Evolutionary conservation across 2,329 filamentous ascomycete genomes (phyloP).

Genomic region (Botrytis elliptica): DNA sequence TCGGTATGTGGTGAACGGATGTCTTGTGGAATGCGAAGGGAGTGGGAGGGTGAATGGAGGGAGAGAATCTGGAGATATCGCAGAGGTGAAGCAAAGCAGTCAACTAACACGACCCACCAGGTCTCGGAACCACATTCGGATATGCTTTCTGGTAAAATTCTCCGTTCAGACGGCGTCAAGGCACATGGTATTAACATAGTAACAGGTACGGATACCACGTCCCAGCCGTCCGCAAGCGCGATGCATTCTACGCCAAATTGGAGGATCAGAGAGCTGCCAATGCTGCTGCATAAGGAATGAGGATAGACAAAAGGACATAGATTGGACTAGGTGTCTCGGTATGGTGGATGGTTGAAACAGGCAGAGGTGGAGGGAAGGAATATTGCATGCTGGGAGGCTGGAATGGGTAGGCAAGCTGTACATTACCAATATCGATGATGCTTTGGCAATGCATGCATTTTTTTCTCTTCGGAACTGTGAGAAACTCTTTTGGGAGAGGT

Average conservation of each 20-base stretch:
- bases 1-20: constrained; percentile 45
- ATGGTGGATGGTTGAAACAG: neutral
- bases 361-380: neutral
- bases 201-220: constrained; percentile 45
- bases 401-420: constrained; percentile 34
- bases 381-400: constrained; percentile 7
- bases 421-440: constrained; percentile 35
- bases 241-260: constrained; percentile 44
- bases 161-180: neutral
- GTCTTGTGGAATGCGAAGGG: neutral
- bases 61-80: neutral
- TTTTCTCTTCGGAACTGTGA: neutral
- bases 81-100: constrained; percentile 14
- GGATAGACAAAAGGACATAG: constrained; percentile 18
- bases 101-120: constrained; percentile 38
- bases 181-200: neutral
- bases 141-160: constrained; percentile 55
- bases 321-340: neutral
- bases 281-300: constrained; percentile 31
- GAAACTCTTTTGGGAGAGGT: neutral
- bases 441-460: constrained; percentile 36
- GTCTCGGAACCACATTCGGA: constrained; percentile 53
- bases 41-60: neutral
- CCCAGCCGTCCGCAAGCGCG: constrained; percentile 42
- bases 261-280: constrained; percentile 42